Percentiles rank a stretch among this genome's conserved stretches.
phyloP scores from a whole-genome alignment of 345 rosid genomes.

The Euphorbia peplus region DNA sequence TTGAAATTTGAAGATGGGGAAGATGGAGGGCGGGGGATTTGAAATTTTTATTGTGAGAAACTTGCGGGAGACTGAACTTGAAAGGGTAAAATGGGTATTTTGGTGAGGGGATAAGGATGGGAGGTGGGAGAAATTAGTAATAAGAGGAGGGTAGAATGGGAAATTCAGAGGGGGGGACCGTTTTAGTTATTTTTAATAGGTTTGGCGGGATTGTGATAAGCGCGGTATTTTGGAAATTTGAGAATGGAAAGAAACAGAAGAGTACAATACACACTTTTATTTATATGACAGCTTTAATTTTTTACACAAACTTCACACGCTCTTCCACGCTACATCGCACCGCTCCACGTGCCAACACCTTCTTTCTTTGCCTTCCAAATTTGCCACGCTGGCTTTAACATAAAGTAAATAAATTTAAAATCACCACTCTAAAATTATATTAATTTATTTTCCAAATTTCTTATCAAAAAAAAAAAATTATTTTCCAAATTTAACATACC shows the following conservation, averaged over 20 bases:
- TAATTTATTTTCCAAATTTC: too few species aligned
- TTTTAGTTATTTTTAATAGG: background rate
- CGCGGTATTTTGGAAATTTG: background rate
- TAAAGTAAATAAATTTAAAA: too few species aligned
- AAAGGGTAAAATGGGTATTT: background rate
- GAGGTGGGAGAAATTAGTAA: background rate
- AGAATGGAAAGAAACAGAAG: background rate
- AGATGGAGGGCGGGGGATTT: constrained; percentile 6
- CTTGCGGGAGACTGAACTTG: constrained; percentile 29
- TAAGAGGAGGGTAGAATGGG: background rate
- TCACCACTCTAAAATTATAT: too few species aligned
- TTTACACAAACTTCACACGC: background rate
- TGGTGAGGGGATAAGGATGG: background rate
- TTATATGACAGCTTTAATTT: background rate
- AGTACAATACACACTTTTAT: background rate
- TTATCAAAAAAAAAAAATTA: too few species aligned
- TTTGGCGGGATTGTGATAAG: background rate
- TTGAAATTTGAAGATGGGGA: background rate
- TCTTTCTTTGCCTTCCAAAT: background rate
- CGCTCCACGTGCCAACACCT: background rate
- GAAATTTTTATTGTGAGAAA: constrained; percentile 22
- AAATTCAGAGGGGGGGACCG: background rate
- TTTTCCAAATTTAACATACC: too few species aligned
- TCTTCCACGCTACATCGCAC: background rate
- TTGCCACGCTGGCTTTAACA: background rate